phyloP scores from a whole-genome alignment of 1,284 basidiomycete genomes.

The Trichosporon inkin region DNA sequence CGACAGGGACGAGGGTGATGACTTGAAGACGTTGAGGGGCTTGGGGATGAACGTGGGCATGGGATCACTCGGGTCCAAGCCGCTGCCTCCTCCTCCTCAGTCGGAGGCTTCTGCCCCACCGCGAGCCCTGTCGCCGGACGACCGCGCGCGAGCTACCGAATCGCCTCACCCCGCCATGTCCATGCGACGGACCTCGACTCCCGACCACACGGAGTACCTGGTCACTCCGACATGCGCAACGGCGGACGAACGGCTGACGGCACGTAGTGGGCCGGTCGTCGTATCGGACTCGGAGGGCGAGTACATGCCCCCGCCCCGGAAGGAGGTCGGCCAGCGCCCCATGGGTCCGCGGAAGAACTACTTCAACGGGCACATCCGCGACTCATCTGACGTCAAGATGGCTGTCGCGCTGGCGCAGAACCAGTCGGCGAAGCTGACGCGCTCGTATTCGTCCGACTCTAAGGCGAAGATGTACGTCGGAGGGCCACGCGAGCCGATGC shows the following conservation, averaged over 20 bases:
- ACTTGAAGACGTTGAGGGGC: neutral
- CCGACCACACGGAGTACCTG: slow-evolving; percentile 1
- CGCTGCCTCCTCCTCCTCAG: neutral
- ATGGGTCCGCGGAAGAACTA: slow-evolving; percentile 5
- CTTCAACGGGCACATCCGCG: neutral
- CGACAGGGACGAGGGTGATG: neutral
- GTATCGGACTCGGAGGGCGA: neutral
- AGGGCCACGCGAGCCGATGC: neutral
- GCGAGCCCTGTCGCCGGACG: neutral
- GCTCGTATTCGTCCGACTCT: neutral
- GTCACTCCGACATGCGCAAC: neutral
- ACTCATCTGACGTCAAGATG: slow-evolving; percentile 3
- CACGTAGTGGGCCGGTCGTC: neutral
- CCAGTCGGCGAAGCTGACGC: neutral
- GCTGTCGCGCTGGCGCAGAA: neutral
- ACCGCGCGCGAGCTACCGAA: neutral
- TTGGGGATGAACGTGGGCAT: neutral
- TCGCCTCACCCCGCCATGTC: neutral
- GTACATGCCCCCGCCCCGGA: neutral
- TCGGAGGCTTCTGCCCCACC: neutral
- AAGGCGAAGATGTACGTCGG: neutral
- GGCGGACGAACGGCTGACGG: neutral
- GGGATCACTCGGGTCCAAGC: neutral
- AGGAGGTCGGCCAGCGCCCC: neutral
- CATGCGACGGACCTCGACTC: neutral